phyloP scores from a whole-genome alignment of 2,329 filamentous ascomycete genomes.

The Neonectria hederae region DNA sequence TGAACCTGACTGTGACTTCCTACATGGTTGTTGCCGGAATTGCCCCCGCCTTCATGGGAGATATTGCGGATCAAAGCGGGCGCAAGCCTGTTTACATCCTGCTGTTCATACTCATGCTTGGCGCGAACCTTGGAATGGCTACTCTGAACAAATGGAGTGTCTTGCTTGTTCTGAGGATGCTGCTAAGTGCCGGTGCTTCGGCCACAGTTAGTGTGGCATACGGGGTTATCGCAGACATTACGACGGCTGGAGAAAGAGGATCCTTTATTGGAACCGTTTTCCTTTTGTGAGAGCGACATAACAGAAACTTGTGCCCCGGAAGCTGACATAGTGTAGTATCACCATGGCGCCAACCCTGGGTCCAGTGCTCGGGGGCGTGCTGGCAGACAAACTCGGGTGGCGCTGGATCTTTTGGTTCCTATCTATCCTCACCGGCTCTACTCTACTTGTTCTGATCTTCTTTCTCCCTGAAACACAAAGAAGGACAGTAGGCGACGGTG shows the following conservation, averaged over 20 bases:
- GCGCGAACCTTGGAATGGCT: slow-evolving; percentile 44
- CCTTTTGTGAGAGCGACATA: slow-evolving; percentile 2
- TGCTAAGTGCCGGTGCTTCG: slow-evolving; percentile 6
- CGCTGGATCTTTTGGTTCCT: slow-evolving; percentile 71
- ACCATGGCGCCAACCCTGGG: slow-evolving; percentile 47
- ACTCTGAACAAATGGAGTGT: neutral
- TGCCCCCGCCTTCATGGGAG: slow-evolving; percentile 49
- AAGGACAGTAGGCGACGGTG: slow-evolving; percentile 64
- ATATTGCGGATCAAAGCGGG: slow-evolving; percentile 63
- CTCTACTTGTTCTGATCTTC: slow-evolving; percentile 59
- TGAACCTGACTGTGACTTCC: slow-evolving; percentile 25
- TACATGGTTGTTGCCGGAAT: slow-evolving; percentile 23
- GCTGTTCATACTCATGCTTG: slow-evolving; percentile 60
- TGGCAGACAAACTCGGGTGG: slow-evolving; percentile 69
- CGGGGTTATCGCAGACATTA: slow-evolving; percentile 22
- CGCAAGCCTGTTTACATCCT: slow-evolving; percentile 64
- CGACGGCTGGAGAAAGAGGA: slow-evolving; percentile 19
- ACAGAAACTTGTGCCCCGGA: neutral
- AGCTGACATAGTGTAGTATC: neutral
- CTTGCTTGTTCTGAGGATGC: slow-evolving; percentile 9
- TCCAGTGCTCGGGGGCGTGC: slow-evolving; percentile 67
- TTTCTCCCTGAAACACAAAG: slow-evolving; percentile 64
- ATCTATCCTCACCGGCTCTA: slow-evolving; percentile 56
- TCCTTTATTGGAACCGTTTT: slow-evolving; percentile 9
- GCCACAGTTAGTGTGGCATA: slow-evolving; percentile 13